Base-by-base conservation (phyloP, 371 early-diverging fungal species). In the Syncephalastrum monosporum region DNA sequence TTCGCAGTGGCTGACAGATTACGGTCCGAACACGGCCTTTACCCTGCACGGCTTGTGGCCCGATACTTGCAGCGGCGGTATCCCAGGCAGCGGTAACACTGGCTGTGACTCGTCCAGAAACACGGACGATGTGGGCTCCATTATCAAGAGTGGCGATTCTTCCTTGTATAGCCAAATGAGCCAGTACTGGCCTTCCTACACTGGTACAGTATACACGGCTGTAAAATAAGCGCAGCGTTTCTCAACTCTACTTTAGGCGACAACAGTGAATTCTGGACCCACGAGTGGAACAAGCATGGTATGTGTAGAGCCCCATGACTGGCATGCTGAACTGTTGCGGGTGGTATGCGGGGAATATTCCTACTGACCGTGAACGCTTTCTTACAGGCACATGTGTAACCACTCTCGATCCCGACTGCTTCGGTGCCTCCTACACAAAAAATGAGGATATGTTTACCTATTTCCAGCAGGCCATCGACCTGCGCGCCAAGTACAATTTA, bases 241-340 rank as follows among this genome's bases (percentile, higher is more conserved):
- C 29, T 7, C 33, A 38, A 24, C 13, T 27, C 10, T 10, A 10
- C 12, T 50, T 19, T 19, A 50, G 58, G 59, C 24, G 55, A 58
- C 43, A 73, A 79, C 63, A 70, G 75, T 67, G 71, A 69, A 63
- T 82, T 87, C 68, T 85, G 86, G 86, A 63, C 82, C 13, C 90
- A 91, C 64, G 90, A 91, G 61, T 91, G 89, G 88, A 75, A 71
- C 68, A 91, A 91, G 78, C 92, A 91, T 69, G 91, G 90, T 47
- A 69, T 51, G 56, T 56, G 33, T 45, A 21, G 29, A 25, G 8
- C 13, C 33, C 29, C n/a, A 17, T 15, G 38, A 33, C 38, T 33
- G 38, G 38, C 38, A 33, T 33, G 38, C 10, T 33, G 21, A 1
- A 19, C 33, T 16, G 38, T 41, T 43, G 14, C 0, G 1, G 1